A percentile compares a stretch with the other conserved stretches of the same genome.
phyloP scores from a whole-genome alignment of 306 rosid genomes.

The Quercus aquifolioides region DNA sequence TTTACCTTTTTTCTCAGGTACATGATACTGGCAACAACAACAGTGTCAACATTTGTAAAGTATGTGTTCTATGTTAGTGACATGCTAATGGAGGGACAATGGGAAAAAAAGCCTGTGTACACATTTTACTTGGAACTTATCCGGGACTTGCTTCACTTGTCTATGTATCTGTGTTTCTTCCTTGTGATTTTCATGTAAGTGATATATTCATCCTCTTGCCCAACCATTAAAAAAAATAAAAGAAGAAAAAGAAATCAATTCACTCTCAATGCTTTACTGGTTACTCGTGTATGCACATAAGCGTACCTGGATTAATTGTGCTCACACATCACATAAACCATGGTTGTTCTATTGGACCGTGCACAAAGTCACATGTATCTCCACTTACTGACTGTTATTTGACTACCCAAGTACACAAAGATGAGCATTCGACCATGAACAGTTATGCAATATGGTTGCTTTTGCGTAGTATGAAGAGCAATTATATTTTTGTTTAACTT shows the following conservation, averaged over 20 bases:
- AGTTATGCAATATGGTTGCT: background rate
- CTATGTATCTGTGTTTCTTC: constrained; percentile 95
- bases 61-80: constrained; percentile 88
- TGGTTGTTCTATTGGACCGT: background rate
- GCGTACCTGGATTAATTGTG: background rate
- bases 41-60: constrained; percentile 81
- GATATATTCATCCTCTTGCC: background rate
- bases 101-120: constrained; percentile 96
- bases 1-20: constrained; percentile 60
- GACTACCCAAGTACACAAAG: background rate
- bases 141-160: constrained; percentile 94
- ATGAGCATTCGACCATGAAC: background rate
- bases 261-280: background rate
- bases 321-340: background rate
- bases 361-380: background rate
- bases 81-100: constrained; percentile 97
- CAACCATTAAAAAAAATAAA: too few species aligned
- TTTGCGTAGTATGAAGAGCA: background rate
- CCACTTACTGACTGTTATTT: background rate
- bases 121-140: constrained; percentile 94
- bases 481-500: background rate
- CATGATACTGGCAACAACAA: constrained; percentile 97
- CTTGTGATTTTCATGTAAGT: constrained; percentile 94
- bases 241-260: background rate
- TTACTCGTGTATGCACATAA: background rate